These are phyloP conservation scores for Ogataea pini DNA, from an alignment of 805 yeast species.

Conservation along the genomic window DNA sequence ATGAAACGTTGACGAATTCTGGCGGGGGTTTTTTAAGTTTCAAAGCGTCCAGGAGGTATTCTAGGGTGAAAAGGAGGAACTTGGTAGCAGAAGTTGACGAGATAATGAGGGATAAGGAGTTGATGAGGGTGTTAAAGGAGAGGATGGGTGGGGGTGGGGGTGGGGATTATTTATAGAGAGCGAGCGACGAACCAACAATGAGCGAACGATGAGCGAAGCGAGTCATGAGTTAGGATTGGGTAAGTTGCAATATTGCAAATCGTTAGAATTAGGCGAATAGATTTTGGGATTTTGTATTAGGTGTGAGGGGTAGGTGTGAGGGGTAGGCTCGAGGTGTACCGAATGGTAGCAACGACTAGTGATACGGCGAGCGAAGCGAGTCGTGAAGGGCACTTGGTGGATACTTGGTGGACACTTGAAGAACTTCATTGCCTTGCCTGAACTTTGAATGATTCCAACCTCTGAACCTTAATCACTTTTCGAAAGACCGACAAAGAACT, in stretches of 20 bases:
- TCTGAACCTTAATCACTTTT: neutral
- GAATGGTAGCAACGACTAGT: neutral
- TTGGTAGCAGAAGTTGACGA: neutral
- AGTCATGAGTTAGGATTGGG: neutral
- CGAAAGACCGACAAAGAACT: too few species aligned
- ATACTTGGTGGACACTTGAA: too few species aligned
- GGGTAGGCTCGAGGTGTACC: too few species aligned
- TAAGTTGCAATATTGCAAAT: too few species aligned
- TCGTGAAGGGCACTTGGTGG: too few species aligned
- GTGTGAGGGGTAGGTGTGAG: too few species aligned
- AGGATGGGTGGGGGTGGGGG: too few species aligned
- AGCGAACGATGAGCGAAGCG: neutral
- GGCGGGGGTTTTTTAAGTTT: conserved; percentile 6
- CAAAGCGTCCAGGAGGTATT: conserved; percentile 4
- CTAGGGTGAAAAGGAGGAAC: conserved; percentile 1
- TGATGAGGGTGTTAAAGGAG: conserved; percentile 1
- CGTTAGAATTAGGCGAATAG: too few species aligned
- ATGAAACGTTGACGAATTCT: conserved; percentile 8
- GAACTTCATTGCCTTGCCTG: too few species aligned
- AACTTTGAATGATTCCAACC: too few species aligned
- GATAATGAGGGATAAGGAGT: conserved; percentile 6
- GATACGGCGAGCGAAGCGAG: neutral
- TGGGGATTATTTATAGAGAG: too few species aligned
- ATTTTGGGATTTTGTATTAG: too few species aligned
- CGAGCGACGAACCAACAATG: neutral